Base-by-base conservation (phyloP, 208 protist genomes). In the Acanthamoeba castellanii region DNA sequence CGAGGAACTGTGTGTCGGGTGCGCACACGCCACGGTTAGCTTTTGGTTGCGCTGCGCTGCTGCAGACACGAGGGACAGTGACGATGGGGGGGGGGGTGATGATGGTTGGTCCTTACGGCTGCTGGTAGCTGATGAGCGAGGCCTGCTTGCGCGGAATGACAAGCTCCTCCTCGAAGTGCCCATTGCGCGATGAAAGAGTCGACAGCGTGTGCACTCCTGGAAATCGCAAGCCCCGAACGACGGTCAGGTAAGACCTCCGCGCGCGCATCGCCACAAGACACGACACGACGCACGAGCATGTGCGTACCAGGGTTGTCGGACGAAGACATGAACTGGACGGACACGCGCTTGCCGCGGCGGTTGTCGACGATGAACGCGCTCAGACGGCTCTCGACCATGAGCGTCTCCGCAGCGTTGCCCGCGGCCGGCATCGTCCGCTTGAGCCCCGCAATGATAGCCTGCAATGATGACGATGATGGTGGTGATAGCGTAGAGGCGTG, bases 81-180 rank as follows among this genome's bases (percentile, higher is more conserved):
- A 74, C 14, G 64, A 32, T 72, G 64, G 18, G 64, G 27, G 3
- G 37, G 37, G 37, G 37, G 37, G 3, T 42, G 1, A 3, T 42
- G 37, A 72, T 30, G n/a, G 30, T 47, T 22, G 42, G 59, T 5
- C 14, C 50, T 11, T 70, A 92, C 87, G 61, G 87, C 9, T 76
- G 37, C 14, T 50, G 66, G 66, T 92, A 78, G 87, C 87, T 92
- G 61, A 76, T 92, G n/a, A 92, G 66, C 14, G 87, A 68, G 27
- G 47, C 90, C 50, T 84, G 32, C 7, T 78, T 85, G 50, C 72
- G 50, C 6, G 68, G 90, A 34, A 94, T n/a, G 47, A 94, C 34
- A n/a, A 94, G 8, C 45, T 94, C 47, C n/a, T 94, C 90, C 22
- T 45, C 3, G 90, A 94, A 94, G 30, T 94, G 90, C 2, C 90